phyloP scores from a whole-genome alignment of 108 stramenopile genomes.

The Conticribra guillardii region DNA sequence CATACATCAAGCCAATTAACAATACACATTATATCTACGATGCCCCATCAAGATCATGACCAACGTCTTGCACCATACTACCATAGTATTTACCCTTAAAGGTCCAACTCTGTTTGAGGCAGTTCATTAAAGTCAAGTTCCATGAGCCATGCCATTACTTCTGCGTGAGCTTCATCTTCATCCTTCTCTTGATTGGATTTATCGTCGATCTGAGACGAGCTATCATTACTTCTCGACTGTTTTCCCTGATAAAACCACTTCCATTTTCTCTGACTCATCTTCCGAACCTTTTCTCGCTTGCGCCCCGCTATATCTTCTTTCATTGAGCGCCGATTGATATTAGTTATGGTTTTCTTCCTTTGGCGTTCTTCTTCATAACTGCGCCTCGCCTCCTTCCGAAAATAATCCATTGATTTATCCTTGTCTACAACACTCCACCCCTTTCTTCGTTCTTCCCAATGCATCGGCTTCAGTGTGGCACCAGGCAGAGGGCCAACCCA shows the following conservation, averaged over 20 bases:
- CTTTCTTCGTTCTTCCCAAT: not conserved
- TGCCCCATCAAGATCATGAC: no score
- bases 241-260: slow-evolving; percentile 34
- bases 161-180: slow-evolving; percentile 1
- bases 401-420: not conserved
- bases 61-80: no score
- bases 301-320: slow-evolving; percentile 8
- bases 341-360: not conserved
- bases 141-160: slow-evolving; percentile 24
- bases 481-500: not conserved
- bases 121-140: slow-evolving; percentile 13
- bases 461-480: not conserved
- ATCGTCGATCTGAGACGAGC: not conserved
- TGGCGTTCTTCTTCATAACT: not conserved
- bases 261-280: slow-evolving; percentile 32
- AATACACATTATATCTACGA: no score
- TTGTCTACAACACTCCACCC: slow-evolving; percentile 6
- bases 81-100: not conserved
- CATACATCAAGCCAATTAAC: no score
- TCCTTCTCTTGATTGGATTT: not conserved
- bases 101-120: not conserved
- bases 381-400: slow-evolving; percentile 8
- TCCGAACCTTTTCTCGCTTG: slow-evolving; percentile 17
- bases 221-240: not conserved
- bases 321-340: not conserved